Evolutionary conservation across 805 yeast genomes (phyloP), one percentile per base, ranked within the genome.

Genomic region (Sugiyamaella smithiae): DNA sequence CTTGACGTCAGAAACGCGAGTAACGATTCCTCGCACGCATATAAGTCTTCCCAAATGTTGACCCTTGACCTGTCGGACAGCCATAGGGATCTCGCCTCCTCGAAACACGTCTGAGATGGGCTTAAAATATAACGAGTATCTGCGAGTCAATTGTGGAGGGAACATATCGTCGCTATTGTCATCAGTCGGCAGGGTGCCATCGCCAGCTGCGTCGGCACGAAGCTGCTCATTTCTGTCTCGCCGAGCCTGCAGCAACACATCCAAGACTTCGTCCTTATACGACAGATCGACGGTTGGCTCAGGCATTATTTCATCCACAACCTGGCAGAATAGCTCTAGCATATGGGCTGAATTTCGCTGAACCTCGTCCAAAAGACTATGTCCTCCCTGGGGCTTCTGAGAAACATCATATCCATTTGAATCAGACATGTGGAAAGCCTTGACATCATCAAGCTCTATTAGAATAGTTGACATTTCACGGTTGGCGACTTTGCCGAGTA

Each of bases 1-100:
- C 67, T 90, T 91, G 38, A 93, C 99, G 66, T 93, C 99, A 1
- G 96, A 84, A 4, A 90, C 96, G 57, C 99, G 76, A 6, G 98
- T 93, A 44, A 91, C 88, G 57, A 93, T 90, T 49, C 99, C 99
- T 55, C 96, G 75, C 3, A 90, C 85, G 0, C 97, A 90, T 60
- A 93, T 85, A 53, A 87, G 77, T 59, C 85, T 82, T 43, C 99
- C 99, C 45, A 93, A 75, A 55, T 80, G 82, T 32, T 75, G 71
- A 53, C 97, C 97, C 63, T 82, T 84, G 51, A 93, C 84, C 56
- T 89, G 90, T 67, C 99, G 81, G 4, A 93, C 98, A 2, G 97
- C 85, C 49, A 88, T 69, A 1, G 93, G 80, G 58, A 82, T 82
- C 41, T 66, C 64, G 36, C 67, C 56, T 46, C 65, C 59, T 19